These are phyloP conservation scores for Botrytis galanthina DNA, from an alignment of 2,329 filamentous ascomycete genomes.

Conservation along the genomic window DNA sequence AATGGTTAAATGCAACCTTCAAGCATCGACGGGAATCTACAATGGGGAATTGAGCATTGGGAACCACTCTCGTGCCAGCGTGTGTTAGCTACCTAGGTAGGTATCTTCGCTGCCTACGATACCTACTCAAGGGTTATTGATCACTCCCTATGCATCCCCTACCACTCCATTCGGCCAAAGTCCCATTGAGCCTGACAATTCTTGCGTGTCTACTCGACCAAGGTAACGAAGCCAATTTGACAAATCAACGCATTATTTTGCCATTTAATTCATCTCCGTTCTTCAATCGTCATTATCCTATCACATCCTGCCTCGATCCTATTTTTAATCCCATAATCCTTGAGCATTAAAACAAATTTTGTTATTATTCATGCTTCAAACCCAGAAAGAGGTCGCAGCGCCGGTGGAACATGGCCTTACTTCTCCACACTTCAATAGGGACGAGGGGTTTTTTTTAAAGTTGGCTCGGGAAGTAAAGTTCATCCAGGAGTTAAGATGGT, in stretches of 20 bases:
- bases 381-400: constrained; percentile 19
- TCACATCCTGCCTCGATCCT: constrained; percentile 11
- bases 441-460: background rate
- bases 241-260: constrained; percentile 23
- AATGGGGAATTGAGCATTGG: background rate
- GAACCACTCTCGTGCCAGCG: background rate
- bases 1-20: background rate
- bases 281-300: constrained; percentile 14
- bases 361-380: constrained; percentile 21
- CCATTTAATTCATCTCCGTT: constrained; percentile 21
- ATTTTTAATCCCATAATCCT: constrained; percentile 21
- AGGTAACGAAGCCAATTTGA: background rate
- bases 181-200: background rate
- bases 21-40: background rate
- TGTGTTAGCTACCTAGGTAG: background rate
- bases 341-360: constrained; percentile 21
- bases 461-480: constrained; percentile 17
- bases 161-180: background rate
- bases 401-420: background rate
- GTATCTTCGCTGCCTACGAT: background rate
- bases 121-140: background rate
- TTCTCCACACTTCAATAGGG: constrained; percentile 19
- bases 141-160: background rate
- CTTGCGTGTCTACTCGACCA: background rate
- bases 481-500: constrained; percentile 22